These are phyloP conservation scores for Quercus dentata DNA, from an alignment of 306 rosid species.

Conservation along the genomic window DNA sequence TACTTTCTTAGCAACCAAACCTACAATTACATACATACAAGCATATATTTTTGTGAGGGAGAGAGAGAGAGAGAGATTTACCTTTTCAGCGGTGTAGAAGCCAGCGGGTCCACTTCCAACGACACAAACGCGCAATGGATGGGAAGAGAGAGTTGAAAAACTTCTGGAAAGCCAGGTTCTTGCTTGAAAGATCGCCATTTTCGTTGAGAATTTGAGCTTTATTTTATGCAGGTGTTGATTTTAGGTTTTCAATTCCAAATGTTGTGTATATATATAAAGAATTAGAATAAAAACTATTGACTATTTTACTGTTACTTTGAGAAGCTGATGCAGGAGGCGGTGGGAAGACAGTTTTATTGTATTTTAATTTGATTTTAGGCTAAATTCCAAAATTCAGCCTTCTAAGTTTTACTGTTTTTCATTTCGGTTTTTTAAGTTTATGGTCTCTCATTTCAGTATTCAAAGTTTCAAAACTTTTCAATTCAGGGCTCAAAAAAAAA, in stretches of 20 bases:
- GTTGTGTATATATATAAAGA: too few species aligned
- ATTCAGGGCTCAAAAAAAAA: too few species aligned
- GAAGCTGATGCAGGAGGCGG: too few species aligned
- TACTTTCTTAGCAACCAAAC: background rate
- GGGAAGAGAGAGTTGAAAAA: slow-evolving; percentile 47
- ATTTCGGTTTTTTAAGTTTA: too few species aligned
- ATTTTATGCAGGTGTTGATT: background rate
- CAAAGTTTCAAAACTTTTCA: too few species aligned
- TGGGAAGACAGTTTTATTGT: too few species aligned
- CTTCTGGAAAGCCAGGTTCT: slow-evolving; percentile 43
- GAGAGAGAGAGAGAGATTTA: background rate
- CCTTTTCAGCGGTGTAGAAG: slow-evolving; percentile 89
- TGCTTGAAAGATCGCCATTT: slow-evolving; percentile 36
- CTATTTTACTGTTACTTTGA: too few species aligned
- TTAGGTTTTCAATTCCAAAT: background rate
- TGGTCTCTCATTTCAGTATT: too few species aligned
- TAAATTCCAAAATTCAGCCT: too few species aligned
- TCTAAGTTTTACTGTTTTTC: too few species aligned
- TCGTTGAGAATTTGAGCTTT: background rate
- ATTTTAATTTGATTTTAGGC: too few species aligned
- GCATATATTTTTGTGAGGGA: background rate
- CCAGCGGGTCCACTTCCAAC: slow-evolving; percentile 99
- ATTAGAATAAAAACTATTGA: too few species aligned
- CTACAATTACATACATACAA: background rate
- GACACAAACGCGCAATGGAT: slow-evolving; percentile 60